Evolutionary conservation across 768 basidiomycete genomes (phyloP).

Genomic region (Lyophyllum atratum): DNA sequence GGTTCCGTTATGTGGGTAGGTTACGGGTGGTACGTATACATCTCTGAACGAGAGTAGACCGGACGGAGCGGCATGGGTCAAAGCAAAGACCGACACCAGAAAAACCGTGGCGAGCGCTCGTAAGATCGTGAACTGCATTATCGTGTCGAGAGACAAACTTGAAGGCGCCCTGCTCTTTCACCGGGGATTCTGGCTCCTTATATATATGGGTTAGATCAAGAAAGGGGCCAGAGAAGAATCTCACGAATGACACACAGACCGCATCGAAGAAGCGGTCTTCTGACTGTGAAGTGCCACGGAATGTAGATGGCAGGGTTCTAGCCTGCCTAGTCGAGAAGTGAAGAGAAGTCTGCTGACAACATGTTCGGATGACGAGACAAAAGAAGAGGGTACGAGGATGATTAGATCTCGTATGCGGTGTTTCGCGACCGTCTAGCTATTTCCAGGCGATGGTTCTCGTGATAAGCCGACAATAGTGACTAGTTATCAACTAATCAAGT

Average conservation of each 20-base stretch:
- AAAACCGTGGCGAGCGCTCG: neutral
- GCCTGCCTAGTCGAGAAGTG: neutral
- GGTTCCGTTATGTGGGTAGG: constrained; percentile 28
- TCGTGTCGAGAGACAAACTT: neutral
- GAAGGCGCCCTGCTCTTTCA: neutral
- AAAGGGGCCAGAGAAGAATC: neutral
- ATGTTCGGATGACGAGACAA: neutral
- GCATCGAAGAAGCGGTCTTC: neutral
- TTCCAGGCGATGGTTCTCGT: too few relatives aligned
- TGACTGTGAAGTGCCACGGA: too few relatives aligned
- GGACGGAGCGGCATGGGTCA: neutral
- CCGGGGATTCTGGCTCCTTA: neutral
- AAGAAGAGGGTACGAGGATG: neutral
- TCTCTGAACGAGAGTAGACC: constrained; percentile 20
- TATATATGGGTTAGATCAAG: neutral
- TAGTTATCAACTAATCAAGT: too few relatives aligned
- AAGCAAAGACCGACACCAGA: neutral
- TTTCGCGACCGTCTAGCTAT: too few relatives aligned
- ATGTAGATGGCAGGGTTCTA: neutral
- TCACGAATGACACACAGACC: neutral
- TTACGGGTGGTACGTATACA: constrained; percentile 40
- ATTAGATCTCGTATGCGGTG: too few relatives aligned
- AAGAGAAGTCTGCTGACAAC: neutral
- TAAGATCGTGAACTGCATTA: neutral
- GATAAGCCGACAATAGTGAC: too few relatives aligned